These are phyloP conservation scores for Cryphonectria parasitica DNA, from an alignment of 2,329 filamentous ascomycete species.

Conservation along the genomic window DNA sequence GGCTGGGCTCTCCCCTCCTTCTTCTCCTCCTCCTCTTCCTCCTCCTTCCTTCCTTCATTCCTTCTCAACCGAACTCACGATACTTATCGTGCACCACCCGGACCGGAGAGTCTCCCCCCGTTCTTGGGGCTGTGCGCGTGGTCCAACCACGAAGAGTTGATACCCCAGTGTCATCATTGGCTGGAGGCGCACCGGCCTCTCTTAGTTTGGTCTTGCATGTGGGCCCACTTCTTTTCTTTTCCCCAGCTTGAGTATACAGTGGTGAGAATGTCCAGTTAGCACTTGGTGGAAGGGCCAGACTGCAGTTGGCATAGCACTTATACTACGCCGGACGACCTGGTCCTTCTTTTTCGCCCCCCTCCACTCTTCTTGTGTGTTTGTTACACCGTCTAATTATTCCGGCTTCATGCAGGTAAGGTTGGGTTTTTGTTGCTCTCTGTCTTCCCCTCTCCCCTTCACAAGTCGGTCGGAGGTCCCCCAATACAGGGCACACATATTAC, in stretches of 20 bases:
- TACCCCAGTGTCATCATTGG: neutral
- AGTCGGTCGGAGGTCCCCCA: neutral
- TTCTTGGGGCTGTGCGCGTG: neutral
- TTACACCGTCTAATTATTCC: neutral
- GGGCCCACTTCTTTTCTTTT: neutral
- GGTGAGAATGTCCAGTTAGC: conserved; percentile 6
- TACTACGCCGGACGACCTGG: conserved; percentile 4
- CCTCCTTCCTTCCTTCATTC: neutral
- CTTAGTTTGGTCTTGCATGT: neutral
- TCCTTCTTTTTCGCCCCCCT: neutral
- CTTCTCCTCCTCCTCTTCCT: too few relatives aligned
- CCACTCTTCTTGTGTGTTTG: neutral
- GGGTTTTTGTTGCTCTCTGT: neutral
- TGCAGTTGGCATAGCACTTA: conserved; percentile 16
- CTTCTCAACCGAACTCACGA: neutral
- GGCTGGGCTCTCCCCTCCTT: neutral
- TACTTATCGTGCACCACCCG: neutral
- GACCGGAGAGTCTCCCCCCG: neutral
- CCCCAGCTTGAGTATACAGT: conserved; percentile 18
- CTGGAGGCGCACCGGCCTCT: neutral
- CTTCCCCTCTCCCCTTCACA: neutral
- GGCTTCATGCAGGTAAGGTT: conserved; percentile 10
- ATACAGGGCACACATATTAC: neutral
- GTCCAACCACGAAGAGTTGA: neutral
- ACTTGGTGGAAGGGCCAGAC: conserved; percentile 21